phyloP scores from a whole-genome alignment of 148 eudicot species.

The Rhododendron griersonianum region DNA sequence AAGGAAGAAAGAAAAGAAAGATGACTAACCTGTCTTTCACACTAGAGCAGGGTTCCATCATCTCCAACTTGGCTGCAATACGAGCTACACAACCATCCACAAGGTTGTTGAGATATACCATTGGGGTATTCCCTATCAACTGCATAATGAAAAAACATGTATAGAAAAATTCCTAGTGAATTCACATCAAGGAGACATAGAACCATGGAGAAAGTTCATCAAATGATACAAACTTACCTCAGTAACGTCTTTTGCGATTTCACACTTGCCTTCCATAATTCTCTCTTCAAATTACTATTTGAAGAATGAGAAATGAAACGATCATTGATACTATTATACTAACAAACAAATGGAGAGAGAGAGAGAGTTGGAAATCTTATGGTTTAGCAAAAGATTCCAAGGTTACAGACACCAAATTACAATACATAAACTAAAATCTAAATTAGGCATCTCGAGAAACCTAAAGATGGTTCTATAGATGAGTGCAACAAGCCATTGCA shows the following conservation, averaged over 20 bases:
- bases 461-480: neutral
- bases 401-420: neutral
- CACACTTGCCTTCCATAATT: conserved; percentile 36
- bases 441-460: neutral
- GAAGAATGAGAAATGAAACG: neutral
- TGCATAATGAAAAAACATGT: conserved; percentile 10
- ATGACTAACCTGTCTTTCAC: conserved; percentile 61
- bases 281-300: neutral
- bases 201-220: neutral
- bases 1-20: neutral
- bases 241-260: conserved; percentile 63
- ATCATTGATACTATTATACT: neutral
- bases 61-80: conserved; percentile 69
- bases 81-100: conserved; percentile 74
- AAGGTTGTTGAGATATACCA: conserved; percentile 68
- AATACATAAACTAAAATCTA: neutral
- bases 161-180: neutral
- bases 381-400: neutral
- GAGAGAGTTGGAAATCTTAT: neutral
- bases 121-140: conserved; percentile 74
- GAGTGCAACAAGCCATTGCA: neutral
- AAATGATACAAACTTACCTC: conserved; percentile 32
- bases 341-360: neutral
- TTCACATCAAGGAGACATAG: neutral
- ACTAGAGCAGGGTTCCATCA: conserved; percentile 86